Conservation (phyloP, 345 rosid species). For the Dipteronia dyeriana region DNA sequence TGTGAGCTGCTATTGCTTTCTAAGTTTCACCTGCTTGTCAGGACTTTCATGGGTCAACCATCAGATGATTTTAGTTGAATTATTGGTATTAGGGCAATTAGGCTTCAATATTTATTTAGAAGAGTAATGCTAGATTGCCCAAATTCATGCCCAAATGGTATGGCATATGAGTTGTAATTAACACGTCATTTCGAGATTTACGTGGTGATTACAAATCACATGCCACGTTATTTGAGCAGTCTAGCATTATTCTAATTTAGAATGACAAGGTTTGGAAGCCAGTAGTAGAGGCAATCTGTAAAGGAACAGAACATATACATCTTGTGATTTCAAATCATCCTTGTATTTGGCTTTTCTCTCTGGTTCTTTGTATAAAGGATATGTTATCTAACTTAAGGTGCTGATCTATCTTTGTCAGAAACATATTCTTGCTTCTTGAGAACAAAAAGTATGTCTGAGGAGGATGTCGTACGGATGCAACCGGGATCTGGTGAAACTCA, state of each 20-base stretch:
- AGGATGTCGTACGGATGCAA: constrained; percentile 70
- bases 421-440: constrained; percentile 69
- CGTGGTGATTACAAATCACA: too few relatives aligned
- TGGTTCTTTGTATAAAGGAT: not conserved
- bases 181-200: too few relatives aligned
- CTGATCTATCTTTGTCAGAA: constrained; percentile 51
- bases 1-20: not conserved
- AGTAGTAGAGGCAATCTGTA: not conserved
- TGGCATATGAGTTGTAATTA: too few relatives aligned
- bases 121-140: too few relatives aligned
- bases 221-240: too few relatives aligned
- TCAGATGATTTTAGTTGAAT: not conserved
- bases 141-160: too few relatives aligned
- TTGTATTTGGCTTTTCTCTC: not conserved
- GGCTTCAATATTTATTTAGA: not conserved
- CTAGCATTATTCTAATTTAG: not conserved
- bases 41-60: not conserved
- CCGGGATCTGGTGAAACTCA: constrained; percentile 89
- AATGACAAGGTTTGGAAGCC: not conserved
- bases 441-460: constrained; percentile 83
- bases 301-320: not conserved
- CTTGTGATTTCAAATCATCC: not conserved
- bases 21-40: not conserved
- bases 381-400: constrained; percentile 16
- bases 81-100: not conserved